Base-by-base conservation (phyloP, 202 grass and related monocot genomes). In the Carex arenaria region DNA sequence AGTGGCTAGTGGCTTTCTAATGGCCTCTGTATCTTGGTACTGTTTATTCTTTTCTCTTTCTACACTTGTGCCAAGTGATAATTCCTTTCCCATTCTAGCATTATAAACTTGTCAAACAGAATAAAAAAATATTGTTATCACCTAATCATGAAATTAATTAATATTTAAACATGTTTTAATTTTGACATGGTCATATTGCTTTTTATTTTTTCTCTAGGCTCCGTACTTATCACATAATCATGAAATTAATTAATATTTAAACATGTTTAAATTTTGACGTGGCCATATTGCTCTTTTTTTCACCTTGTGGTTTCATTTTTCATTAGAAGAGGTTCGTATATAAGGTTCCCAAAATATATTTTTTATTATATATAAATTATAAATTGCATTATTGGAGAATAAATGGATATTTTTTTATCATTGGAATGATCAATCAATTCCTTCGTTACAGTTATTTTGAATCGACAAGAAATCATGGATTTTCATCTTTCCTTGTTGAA, bases 1-100 rank as follows among this genome's bases (percentile, higher is more conserved):
- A 87, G 80, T 57, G 9, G 32, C 84, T 61, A 86, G 86, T 12
- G 66, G 54, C 66, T 79, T 71, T 85, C 82, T 84, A 88, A 70
- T 80, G 61, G 81, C 66, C 38, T 80, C 89, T 82, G 80, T 88
- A 54, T 86, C 90, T 86, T 89, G 89, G 61, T 82, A 82, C 79
- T 65, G 86, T 77, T 86, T 88, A 26, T 57, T 84, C 53, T 18
- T 20, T 45, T 68, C 78, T 78, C 42, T 62, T 49, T 70, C 86
- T 52, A 80, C 84, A 82, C 85, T 77, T 57, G 78, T 87, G 20
- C 70, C 71, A 75, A 63, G 52, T 63, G 88, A 77, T 23, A 84
- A 75, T 30, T 88, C 67, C 67, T 90, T 87, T 56, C 82, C 86
- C 72, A 86, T 88, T 78, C 85, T 80, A 70, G 61, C 84, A 36